Evolutionary conservation across 495 filamentous ascomycete species (phyloP), one percentile per base, ranked within the genome.

Genomic region (Talaromyces adpressus): DNA sequence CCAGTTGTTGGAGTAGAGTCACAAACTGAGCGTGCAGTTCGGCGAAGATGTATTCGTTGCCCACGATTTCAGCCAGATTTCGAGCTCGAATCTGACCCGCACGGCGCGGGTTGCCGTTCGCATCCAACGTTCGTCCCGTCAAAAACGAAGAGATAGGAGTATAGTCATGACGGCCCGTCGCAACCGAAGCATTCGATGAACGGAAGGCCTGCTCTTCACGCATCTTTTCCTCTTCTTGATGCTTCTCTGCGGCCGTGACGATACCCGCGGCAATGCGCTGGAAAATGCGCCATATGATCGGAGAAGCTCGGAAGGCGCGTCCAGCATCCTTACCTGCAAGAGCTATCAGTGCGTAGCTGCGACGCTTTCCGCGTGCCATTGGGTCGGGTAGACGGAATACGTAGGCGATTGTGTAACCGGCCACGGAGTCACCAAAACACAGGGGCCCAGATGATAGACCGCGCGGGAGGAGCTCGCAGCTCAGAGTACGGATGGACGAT

Each of bases 361-460:
- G 87, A 66, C 89, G 85, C 64, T 90, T 86, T 51, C 93, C 93
- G 39, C 93, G 91, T 18, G 93, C 92, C 75, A 92, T 88, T 22
- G 92, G 83, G 71, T 97, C 93, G 18, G 88, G 86, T 9, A 97
- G 88, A 23, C 91, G 91, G 72, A 97, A 97, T 68, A 95, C 89
- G 72, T 91, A 96, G 63, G 93, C 93, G 11, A 93, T 93, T 3
- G 93, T 96, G 75, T 93, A 95, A 52, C 93, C 93, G 3, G 88
- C 85, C 1, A 82, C 75, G 3, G 88, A 82, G 67, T 96, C 92
- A 25, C 92, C 92, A 66, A 97, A 97, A 67, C 91, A 91, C 47
- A 97, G 82, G 11, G 91, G 90, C 0, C 93, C 92, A 16, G 86
- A 86, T 1, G 87, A 85, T 22, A 87, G 82, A 60, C 88, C 85